Evolutionary conservation across 2,329 filamentous ascomycete species (phyloP).

Genomic region (Penicillium sclerotiorum): DNA sequence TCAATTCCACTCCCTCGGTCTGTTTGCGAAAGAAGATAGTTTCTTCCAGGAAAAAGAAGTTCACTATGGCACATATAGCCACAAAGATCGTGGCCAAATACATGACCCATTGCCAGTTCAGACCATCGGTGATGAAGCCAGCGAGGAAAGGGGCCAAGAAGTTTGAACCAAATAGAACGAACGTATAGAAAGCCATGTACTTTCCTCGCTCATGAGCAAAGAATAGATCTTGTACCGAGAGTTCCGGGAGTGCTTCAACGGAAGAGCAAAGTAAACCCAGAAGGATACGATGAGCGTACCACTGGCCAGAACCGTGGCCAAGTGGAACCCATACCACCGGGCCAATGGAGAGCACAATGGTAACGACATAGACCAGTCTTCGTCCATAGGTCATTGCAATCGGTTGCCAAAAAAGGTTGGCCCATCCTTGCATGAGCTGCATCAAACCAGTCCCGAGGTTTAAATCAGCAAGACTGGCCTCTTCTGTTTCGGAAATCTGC

Average conservation of each 20-base stretch:
- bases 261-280: conserved; percentile 52
- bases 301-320: conserved; percentile 49
- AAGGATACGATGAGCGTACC: conserved; percentile 51
- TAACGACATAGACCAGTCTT: conserved; percentile 50
- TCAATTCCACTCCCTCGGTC: background rate
- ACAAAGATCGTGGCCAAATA: conserved; percentile 60
- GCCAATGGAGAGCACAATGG: conserved; percentile 41
- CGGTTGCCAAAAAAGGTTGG: conserved; percentile 55
- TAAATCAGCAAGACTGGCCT: conserved; percentile 48
- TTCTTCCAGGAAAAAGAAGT: conserved; percentile 51
- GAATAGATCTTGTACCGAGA: conserved; percentile 49
- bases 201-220: conserved; percentile 50
- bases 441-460: conserved; percentile 56
- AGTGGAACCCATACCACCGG: conserved; percentile 50
- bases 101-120: conserved; percentile 56
- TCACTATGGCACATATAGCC: conserved; percentile 52
- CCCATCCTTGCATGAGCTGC: conserved; percentile 57
- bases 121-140: conserved; percentile 52
- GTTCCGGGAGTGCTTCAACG: conserved; percentile 53
- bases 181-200: conserved; percentile 48
- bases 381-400: conserved; percentile 57
- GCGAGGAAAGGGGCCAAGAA: conserved; percentile 53
- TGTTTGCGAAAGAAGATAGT: conserved; percentile 14
- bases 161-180: conserved; percentile 49
- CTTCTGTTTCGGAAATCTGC: conserved; percentile 30